Evolutionary conservation across 306 rosid species (phyloP), one percentile per base, ranked within the genome.

Genomic region (Morella rubra): DNA sequence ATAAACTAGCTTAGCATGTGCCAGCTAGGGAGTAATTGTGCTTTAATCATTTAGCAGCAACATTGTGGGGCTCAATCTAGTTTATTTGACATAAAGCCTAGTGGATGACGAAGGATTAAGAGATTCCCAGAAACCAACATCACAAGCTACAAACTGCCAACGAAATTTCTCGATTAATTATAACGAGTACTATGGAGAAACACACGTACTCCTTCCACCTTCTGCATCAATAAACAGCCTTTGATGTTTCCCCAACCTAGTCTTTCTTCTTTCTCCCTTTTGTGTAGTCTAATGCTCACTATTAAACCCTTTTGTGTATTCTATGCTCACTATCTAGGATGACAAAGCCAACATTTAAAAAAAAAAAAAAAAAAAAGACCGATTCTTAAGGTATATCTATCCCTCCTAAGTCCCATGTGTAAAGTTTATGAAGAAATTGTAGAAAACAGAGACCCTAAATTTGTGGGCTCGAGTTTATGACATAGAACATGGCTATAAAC

Each of bases 181-280:
- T 54, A 44, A 16, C 4, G 32, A 71, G 40, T 58, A 64, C 59
- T 52, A 77, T n/a, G n/a, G 73, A 72, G 64, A 32, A 44, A n/a
- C 67, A 51, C 75, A 64, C 80, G 80, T 77, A 71, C 69, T 55
- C 77, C 44, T 72, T 75, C 77, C 86, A 83, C 86, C 16, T 24
- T 69, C 75, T 20, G 41, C 5, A 46, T 3, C 24, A 24, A 24
- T 49, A 22, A 70, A 69, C 58, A 47, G 19, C 54, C 14, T n/a
- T 22, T 46, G 41, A 69, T 49, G 59, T 24, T 27, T 14, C 42
- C 20, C n/a, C 22, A 44, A 24, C 19, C 5, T 65, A n/a, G 32
- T 32, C 5, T 12, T 49, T 49, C 15, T 15, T 5, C 53, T 8
- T 44, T 66, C 5, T 16, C 49, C 47, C 8, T 41, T 18, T 40